These are phyloP conservation scores for Rhizomucor pusillus DNA, from an alignment of 371 early-diverging fungal genomes.

Conservation along the genomic window DNA sequence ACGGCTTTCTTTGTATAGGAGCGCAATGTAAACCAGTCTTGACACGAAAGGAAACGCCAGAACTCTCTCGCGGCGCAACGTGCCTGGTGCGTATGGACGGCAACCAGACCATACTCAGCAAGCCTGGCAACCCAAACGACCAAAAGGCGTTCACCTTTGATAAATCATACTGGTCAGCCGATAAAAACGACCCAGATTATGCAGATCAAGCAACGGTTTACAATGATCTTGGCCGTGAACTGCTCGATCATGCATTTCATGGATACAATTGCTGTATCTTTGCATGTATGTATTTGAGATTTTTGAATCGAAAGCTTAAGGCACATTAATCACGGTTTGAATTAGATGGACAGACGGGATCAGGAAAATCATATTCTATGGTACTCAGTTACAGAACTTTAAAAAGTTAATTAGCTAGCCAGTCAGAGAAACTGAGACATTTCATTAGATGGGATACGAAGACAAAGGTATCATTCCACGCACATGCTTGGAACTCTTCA, in stretches of 20 bases:
- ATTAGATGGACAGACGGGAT: constrained; percentile 84
- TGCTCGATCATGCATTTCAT: constrained; percentile 85
- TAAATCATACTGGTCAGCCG: constrained; percentile 82
- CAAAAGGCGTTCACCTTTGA: constrained; percentile 80
- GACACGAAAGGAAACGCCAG: constrained; percentile 23
- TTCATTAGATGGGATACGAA: constrained; percentile 59
- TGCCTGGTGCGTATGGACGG: constrained; percentile 69
- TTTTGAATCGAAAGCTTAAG: background rate
- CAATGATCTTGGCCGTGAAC: constrained; percentile 69
- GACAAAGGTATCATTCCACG: constrained; percentile 84
- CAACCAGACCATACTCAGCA: constrained; percentile 64
- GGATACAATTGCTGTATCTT: constrained; percentile 90
- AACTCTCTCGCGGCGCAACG: constrained; percentile 60
- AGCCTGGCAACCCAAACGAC: constrained; percentile 50
- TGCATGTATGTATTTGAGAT: constrained; percentile 60
- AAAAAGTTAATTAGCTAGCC: background rate
- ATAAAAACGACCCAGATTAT: constrained; percentile 60
- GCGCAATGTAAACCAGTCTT: no score
- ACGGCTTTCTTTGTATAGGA: background rate
- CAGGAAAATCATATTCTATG: constrained; percentile 86
- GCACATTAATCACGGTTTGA: background rate
- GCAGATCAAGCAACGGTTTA: constrained; percentile 80
- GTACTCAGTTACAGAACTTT: constrained; percentile 15
- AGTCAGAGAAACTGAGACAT: background rate
- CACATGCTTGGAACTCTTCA: constrained; percentile 76